Evolutionary conservation across 1,284 basidiomycete genomes (phyloP), one percentile per base, ranked within the genome.

Genomic region (Pseudomicrostroma phylloplanum): DNA sequence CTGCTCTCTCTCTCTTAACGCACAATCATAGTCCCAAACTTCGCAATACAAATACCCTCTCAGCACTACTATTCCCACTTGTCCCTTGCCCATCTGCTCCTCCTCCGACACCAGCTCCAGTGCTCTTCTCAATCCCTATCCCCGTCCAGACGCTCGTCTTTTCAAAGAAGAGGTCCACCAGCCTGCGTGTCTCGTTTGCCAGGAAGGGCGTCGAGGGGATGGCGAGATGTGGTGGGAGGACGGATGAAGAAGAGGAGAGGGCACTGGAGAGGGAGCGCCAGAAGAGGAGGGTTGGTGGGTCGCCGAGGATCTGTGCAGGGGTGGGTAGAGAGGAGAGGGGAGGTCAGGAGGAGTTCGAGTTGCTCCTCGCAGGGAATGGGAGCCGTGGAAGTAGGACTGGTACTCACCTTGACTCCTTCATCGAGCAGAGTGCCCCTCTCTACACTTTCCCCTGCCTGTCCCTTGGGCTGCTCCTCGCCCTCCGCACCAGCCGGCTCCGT

Each of bases 111-210:
- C 30, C 30, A 36, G 30, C 30, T 3, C 30, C 30, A 36, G 30
- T 9, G 4, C 9, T 36, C 30, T 36, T 36, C 30, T 36, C 30
- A 36, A 36, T 36, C 30, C 30, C 30, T 4, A 48, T 48, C 6
- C 51, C 51, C 25, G 51, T 54, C 51, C 51, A 54, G 2, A 54
- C 21, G 51, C 17, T 19, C 51, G 51, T 54, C 25, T 26, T 21
- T 25, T 54, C 51, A 26, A 54, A 54, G 51, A 54, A 54, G 25
- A 26, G n/a, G 21, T 54, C 21, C 7, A 54, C 51, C 3, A 54
- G 25, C 21, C 17, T 13, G 51, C 46, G 46, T 7, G 23, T 48
- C 46, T 48, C 46, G 17, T 23, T 48, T n/a, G 23, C 23, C 30
- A 36, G 9, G 9, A 36, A 36, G 30, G 30, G 30, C 30, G 30